phyloP scores from a whole-genome alignment of 768 basidiomycete species.

The Termitomyces heimii region DNA sequence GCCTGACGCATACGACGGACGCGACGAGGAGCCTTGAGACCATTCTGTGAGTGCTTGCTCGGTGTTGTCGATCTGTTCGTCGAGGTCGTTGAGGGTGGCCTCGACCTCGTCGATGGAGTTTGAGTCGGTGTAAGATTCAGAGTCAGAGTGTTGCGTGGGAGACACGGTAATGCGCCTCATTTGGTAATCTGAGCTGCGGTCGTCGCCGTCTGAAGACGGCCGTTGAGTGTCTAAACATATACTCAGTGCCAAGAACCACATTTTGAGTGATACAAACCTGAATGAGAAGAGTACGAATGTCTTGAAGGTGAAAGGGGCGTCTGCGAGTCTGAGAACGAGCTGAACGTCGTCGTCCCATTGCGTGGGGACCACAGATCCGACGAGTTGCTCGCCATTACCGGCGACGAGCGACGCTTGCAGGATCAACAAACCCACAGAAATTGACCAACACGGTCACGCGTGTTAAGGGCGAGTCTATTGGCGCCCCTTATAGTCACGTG shows the following conservation, averaged over 20 bases:
- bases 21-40: constrained; percentile 45
- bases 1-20: constrained; percentile 29
- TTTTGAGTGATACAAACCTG: constrained; percentile 33
- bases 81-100: constrained; percentile 57
- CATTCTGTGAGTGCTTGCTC: constrained; percentile 64
- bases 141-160: constrained; percentile 34
- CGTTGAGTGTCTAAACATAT: constrained; percentile 35
- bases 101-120: constrained; percentile 72
- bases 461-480: constrained; percentile 10
- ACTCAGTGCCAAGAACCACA: constrained; percentile 1
- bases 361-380: constrained; percentile 56
- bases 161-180: constrained; percentile 54
- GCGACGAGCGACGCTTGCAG: constrained; percentile 13
- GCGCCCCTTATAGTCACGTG: neutral
- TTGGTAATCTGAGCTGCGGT: constrained; percentile 30
- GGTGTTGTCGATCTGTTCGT: constrained; percentile 59
- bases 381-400: constrained; percentile 31
- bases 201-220: constrained; percentile 42
- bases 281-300: constrained; percentile 50
- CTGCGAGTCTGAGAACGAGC: constrained; percentile 44
- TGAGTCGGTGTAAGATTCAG: constrained; percentile 41
- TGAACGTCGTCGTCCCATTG: constrained; percentile 55
- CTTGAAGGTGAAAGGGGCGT: constrained; percentile 40
- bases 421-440: constrained; percentile 9
- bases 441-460: constrained; percentile 13